These are phyloP conservation scores for Buxus sempervirens DNA, from an alignment of 164 flowering plant genomes.

Conservation along the genomic window DNA sequence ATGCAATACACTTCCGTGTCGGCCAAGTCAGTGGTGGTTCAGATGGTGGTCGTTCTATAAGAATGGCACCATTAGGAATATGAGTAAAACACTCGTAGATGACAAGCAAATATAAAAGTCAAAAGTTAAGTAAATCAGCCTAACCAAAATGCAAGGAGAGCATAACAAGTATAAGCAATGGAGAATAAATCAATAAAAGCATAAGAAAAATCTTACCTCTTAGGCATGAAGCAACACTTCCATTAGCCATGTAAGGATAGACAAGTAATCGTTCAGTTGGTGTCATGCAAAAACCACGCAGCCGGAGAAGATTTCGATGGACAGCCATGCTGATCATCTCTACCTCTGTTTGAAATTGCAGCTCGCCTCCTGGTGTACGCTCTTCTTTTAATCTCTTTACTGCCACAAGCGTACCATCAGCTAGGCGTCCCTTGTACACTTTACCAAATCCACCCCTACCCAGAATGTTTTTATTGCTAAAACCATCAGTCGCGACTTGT, in stretches of 20 bases:
- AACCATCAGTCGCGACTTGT: constrained; percentile 45
- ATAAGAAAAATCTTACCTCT: constrained; percentile 22
- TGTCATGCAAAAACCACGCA: constrained; percentile 46
- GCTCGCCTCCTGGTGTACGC: constrained; percentile 41
- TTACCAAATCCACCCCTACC: constrained; percentile 53
- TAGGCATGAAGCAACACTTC: constrained; percentile 47
- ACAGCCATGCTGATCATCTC: constrained; percentile 52
- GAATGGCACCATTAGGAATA: constrained; percentile 13
- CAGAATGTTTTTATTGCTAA: constrained; percentile 41
- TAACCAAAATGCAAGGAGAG: background rate
- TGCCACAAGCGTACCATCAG: constrained; percentile 48
- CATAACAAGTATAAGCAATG: background rate
- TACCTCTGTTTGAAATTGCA: constrained; percentile 47
- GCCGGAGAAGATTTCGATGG: constrained; percentile 36
- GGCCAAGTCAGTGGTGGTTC: constrained; percentile 87
- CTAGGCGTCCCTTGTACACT: constrained; percentile 44
- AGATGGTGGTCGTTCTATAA: constrained; percentile 64
- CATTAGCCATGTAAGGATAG: constrained; percentile 45
- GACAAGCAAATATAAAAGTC: background rate
- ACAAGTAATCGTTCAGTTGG: constrained; percentile 45
- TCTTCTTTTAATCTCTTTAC: constrained; percentile 44
- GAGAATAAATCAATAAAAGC: background rate
- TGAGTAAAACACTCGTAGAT: background rate
- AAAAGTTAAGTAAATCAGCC: background rate
- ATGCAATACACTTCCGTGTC: constrained; percentile 68